Evolutionary conservation across 805 yeast species (phyloP).

Genomic region (Pichia exigua): DNA sequence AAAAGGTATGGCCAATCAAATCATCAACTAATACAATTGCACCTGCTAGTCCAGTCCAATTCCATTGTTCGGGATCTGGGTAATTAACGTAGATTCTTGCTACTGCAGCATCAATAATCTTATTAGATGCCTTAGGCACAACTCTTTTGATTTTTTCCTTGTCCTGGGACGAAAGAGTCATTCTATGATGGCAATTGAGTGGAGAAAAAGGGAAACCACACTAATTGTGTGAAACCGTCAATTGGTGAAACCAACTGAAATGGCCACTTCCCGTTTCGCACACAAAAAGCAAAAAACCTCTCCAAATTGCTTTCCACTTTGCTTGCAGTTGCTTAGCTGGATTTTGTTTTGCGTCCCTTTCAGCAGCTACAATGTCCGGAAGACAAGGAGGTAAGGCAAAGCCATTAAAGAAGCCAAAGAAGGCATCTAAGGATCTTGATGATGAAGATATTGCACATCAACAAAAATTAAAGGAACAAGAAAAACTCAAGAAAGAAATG

Average conservation of each 20-base stretch:
- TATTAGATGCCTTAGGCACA: conserved; percentile 81
- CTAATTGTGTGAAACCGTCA: too few species aligned
- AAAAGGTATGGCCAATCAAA: conserved; percentile 88
- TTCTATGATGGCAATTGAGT: conserved; percentile 6
- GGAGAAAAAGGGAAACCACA: not conserved
- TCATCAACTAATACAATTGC: conserved; percentile 87
- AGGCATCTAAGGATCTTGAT: conserved; percentile 64
- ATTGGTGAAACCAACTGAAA: not conserved
- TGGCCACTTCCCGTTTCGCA: not conserved
- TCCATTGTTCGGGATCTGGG: conserved; percentile 78
- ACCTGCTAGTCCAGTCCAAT: conserved; percentile 81
- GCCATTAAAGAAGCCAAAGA: conserved; percentile 81
- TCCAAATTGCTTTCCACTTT: not conserved
- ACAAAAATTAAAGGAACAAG: conserved; percentile 92
- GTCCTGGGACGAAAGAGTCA: conserved; percentile 46
- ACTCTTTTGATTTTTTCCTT: conserved; percentile 86
- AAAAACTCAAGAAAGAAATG: conserved; percentile 86
- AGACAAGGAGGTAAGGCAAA: conserved; percentile 97
- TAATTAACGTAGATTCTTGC: conserved; percentile 86
- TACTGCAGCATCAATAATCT: conserved; percentile 82
- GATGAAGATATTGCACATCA: conserved; percentile 88
- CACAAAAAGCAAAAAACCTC: too few species aligned
- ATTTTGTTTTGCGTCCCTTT: not conserved
- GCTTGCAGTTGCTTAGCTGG: not conserved
- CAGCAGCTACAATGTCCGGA: conserved; percentile 57